Base-by-base conservation (phyloP, 2,329 filamentous ascomycete genomes). In the Raffaelea arxii region DNA sequence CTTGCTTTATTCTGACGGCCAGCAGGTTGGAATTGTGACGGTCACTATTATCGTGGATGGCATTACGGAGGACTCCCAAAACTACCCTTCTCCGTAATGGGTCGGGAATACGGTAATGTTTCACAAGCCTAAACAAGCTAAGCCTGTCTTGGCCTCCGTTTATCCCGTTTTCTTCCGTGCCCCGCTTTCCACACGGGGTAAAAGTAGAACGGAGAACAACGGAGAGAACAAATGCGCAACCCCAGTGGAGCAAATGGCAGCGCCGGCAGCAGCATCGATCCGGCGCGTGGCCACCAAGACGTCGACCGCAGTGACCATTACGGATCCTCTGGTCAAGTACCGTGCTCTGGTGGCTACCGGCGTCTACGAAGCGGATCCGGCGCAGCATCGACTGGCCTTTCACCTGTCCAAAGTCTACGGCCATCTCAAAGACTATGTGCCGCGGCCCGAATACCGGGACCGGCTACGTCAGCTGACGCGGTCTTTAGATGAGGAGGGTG, bases 351-450 rank as follows among this genome's bases (percentile, higher is more conserved):
- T 91, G 30, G 76, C 81, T 6, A 82, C 80, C 4, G 78, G 80
- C 43, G 64, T 75, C 41, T 84, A 83, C 59, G 68, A 72, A 41
- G 80, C 84, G 9, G 86, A 91, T 62, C 77, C 77, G 5, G 75
- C 82, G 21, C 84, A 88, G 59, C 80, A 87, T 61, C 75, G 83
- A 19, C 69, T 87, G 6, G 86, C 86, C 6, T 71, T 86, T 36
- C 84, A 91, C 62, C 70, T 91, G 2, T 84, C 86, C 54, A 85
- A 86, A 58, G 71, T 91, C 11, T 91, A 92, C 55, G 68, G 78
- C 32, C 74, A 80, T 3, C 68, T 91, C 36, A 89, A 86, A 58
- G 85, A 91, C 61, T 91, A 92, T 63, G 77, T 83, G 30, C 86
- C 86, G 0, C 75, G 80, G 41, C 55, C 75, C 12, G 82, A 88